A percentile compares a stretch with the other conserved stretches of the same genome.
phyloP scores from a whole-genome alignment of 2,329 filamentous ascomycete species.

The Ophiocordyceps unilateralis region DNA sequence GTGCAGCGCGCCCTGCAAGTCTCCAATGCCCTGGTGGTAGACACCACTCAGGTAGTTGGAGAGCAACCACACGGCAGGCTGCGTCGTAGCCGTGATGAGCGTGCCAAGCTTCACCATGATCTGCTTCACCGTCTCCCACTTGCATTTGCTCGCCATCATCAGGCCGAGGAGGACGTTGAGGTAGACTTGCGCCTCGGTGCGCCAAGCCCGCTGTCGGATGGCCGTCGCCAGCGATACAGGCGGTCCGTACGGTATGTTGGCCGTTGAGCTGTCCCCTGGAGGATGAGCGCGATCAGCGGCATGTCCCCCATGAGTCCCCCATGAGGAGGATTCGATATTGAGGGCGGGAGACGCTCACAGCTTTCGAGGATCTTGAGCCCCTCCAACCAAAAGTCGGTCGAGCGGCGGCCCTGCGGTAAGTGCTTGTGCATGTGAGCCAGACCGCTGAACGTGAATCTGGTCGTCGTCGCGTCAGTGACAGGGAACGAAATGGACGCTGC shows the following conservation, averaged over 20 bases:
- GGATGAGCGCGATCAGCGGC: neutral
- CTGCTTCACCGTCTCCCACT: constrained; percentile 48
- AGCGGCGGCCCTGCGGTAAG: constrained; percentile 14
- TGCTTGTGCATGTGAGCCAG: constrained; percentile 25
- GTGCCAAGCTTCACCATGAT: constrained; percentile 35
- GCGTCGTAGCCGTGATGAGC: constrained; percentile 21
- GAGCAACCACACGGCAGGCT: constrained; percentile 27
- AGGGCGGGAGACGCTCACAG: constrained; percentile 15
- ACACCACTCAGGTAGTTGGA: constrained; percentile 58
- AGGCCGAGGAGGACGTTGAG: constrained; percentile 56
- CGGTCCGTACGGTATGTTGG: constrained; percentile 19
- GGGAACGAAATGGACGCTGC: neutral
- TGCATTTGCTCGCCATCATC: constrained; percentile 49
- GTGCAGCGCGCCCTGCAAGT: constrained; percentile 48
- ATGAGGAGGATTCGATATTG: too few relatives aligned
- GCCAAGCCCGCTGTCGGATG: constrained; percentile 44
- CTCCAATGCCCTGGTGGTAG: constrained; percentile 60
- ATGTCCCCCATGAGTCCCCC: neutral
- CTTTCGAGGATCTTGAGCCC: constrained; percentile 28
- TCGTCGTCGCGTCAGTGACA: constrained; percentile 4
- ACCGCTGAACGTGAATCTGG: constrained; percentile 37
- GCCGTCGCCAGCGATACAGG: constrained; percentile 39
- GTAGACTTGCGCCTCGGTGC: constrained; percentile 47
- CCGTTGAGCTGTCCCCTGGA: constrained; percentile 17
- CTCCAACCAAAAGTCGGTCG: constrained; percentile 23